Evolutionary conservation across 176 grass and related monocot genomes (phyloP).

Genomic region (Themeda triandra): DNA sequence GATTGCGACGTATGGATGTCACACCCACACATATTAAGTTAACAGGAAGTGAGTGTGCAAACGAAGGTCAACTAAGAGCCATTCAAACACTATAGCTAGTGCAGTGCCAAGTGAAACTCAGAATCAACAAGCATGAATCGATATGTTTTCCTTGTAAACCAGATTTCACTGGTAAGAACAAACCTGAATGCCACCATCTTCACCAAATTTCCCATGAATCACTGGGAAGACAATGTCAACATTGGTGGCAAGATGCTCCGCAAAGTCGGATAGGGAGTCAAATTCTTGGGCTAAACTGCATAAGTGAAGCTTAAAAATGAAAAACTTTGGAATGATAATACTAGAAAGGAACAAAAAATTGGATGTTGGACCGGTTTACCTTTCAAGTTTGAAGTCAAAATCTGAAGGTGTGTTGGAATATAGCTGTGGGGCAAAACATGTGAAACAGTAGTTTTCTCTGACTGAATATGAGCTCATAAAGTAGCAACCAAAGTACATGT

Average conservation of each 20-base stretch:
- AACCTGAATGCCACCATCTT: constrained; percentile 97
- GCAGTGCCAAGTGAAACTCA: neutral
- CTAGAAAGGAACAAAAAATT: neutral
- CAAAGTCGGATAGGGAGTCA: constrained; percentile 62
- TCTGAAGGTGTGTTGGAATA: constrained; percentile 94
- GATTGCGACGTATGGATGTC: neutral
- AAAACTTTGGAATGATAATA: neutral
- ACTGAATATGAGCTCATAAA: neutral
- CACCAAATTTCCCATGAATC: constrained; percentile 92
- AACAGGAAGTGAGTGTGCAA: neutral
- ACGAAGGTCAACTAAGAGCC: neutral
- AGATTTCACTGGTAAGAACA: neutral
- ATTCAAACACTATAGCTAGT: neutral
- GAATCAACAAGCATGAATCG: neutral
- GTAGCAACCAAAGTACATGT: neutral
- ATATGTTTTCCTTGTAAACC: neutral
- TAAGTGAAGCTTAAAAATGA: neutral
- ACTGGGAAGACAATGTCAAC: constrained; percentile 88
- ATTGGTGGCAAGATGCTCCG: constrained; percentile 65
- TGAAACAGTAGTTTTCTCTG: neutral
- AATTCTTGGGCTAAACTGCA: constrained; percentile 84
- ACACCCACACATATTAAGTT: neutral
- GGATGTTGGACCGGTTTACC: constrained; percentile 23
- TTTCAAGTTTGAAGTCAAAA: constrained; percentile 97
- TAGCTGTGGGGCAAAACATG: constrained; percentile 40